Base-by-base conservation (phyloP, 345 rosid genomes). In the Linum tenue region DNA sequence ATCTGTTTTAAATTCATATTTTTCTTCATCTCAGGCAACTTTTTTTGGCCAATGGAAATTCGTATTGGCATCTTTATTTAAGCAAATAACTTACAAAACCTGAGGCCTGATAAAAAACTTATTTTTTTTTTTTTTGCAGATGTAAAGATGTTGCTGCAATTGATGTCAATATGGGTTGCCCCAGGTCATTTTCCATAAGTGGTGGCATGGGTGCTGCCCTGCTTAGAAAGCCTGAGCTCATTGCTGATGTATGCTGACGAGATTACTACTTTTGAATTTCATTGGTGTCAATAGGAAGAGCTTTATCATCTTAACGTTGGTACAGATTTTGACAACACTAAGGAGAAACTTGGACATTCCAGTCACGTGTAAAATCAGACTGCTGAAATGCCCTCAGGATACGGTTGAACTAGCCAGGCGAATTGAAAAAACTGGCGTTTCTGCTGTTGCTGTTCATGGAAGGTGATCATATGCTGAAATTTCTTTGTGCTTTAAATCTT, bases 171-270 rank as follows among this genome's bases (percentile, higher is more conserved):
- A 92, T 92, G 98, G 98, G 98, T 70, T 92, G 97, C 72, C 98
- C 98, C 39, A 92, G 70, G 76, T 82, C 95, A 61, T 92, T 92
- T 79, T 92, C 98, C 65, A 60, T 89, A 64, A 91, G 91, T 65
- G 98, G 97, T 62, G 98, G 98, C 61, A 92, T 92, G 98, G 98
- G 98, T 53, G 95, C 98, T 81, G 98, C 97, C 59, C 77, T 92
- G 53, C 76, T 92, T 78, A 67, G 77, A 63, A 89, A 86, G 70
- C 96, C 95, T 4, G 88, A 92, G 65, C 89, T 92, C 42, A 89
- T 89, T 73, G 86, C 78, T 57, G 96, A 92, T 84, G 98, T 92
- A 82, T 69, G 81, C 62, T 37, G 38, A 71, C 31, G 31, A 22
- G 31, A 22, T 22, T 22, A 22, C 31, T 22, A 22, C 31, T 22